These are phyloP conservation scores for Mycena citricolor DNA, from an alignment of 1,284 basidiomycete species.

Conservation along the genomic window DNA sequence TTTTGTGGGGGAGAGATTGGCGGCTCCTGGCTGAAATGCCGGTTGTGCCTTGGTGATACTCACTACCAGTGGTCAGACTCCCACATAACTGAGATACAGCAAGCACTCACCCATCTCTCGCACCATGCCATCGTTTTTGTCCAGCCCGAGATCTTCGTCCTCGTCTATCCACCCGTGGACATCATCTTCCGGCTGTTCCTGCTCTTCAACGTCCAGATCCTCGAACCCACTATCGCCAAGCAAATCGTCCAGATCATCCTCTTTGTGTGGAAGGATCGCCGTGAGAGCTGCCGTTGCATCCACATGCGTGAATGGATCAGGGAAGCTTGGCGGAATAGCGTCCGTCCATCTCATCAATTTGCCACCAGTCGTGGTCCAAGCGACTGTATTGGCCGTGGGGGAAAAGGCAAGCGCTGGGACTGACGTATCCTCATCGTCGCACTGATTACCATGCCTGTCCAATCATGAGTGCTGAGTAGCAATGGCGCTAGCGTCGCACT, in stretches of 20 bases:
- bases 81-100: slow-evolving; percentile 5
- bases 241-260: slow-evolving; percentile 32
- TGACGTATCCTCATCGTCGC: slow-evolving; percentile 41
- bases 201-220: slow-evolving; percentile 40
- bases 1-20: slow-evolving; percentile 82
- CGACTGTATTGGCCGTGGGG: slow-evolving; percentile 76
- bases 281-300: slow-evolving; percentile 38
- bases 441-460: slow-evolving; percentile 37
- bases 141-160: slow-evolving; percentile 77
- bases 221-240: slow-evolving; percentile 35
- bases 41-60: slow-evolving; percentile 89
- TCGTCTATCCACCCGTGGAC: slow-evolving; percentile 46
- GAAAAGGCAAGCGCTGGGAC: slow-evolving; percentile 81
- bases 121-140: slow-evolving; percentile 43
- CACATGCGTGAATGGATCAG: slow-evolving; percentile 64
- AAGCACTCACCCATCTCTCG: slow-evolving; percentile 72
- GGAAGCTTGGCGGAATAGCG: slow-evolving; percentile 65
- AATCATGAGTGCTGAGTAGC: slow-evolving; percentile 10
- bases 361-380: slow-evolving; percentile 16
- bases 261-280: slow-evolving; percentile 51
- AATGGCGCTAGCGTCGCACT: slow-evolving; percentile 15
- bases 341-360: slow-evolving; percentile 68
- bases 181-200: slow-evolving; percentile 31
- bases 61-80: slow-evolving; percentile 44
- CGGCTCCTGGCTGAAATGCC: slow-evolving; percentile 91